Evolutionary conservation across 306 rosid species (phyloP), one percentile per base, ranked within the genome.

Genomic region (Sindora glabra): DNA sequence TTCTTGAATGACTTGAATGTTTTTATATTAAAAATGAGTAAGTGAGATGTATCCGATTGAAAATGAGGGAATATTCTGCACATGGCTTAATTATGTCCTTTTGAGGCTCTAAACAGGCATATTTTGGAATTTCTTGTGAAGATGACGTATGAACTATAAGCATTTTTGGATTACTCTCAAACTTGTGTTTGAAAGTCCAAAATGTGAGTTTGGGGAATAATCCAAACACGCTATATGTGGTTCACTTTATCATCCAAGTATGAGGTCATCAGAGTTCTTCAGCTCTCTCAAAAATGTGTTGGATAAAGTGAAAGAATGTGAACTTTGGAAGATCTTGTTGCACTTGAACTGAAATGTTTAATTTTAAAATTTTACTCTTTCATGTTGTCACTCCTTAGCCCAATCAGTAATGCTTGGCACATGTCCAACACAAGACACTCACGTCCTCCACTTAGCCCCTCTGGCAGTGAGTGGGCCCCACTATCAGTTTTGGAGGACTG

Each of bases 401-500:
- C 34, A 51, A 2, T n/a, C n/a, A n/a, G n/a, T n/a, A n/a, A n/a
- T n/a, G n/a, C n/a, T n/a, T n/a, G n/a, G n/a, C n/a, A n/a, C n/a
- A n/a, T n/a, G n/a, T n/a, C n/a, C n/a, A n/a, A n/a, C n/a, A n/a
- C n/a, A n/a, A n/a, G n/a, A n/a, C n/a, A n/a, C n/a, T n/a, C n/a
- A n/a, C n/a, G n/a, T n/a, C n/a, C n/a, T n/a, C n/a, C n/a, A n/a
- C n/a, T n/a, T n/a, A n/a, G n/a, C n/a, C n/a, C n/a, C n/a, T n/a
- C n/a, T n/a, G n/a, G n/a, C n/a, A n/a, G n/a, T n/a, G n/a, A n/a
- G n/a, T n/a, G n/a, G n/a, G n/a, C n/a, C n/a, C n/a, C n/a, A n/a
- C n/a, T 18, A 29, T 54, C 25, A 54, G 50, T 17, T 55, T 55
- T 64, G 45, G 42, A 48, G 56, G 46, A 57, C 58, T 55, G 50